Base-by-base conservation (phyloP, 331 rosid species). In the Pyrus hybrid region DNA sequence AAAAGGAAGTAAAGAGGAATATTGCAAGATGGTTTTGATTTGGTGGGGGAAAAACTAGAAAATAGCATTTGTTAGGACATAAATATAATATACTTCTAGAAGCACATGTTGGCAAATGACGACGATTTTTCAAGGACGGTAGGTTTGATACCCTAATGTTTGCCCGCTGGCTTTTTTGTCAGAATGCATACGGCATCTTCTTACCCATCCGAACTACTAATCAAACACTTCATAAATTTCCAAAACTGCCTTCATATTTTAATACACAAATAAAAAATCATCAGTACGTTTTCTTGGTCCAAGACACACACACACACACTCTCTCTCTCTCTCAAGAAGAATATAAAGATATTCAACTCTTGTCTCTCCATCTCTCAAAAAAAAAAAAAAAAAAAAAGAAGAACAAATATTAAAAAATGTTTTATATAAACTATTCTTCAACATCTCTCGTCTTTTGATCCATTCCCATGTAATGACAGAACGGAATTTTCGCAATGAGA, bases 61-160 rank as follows among this genome's bases (percentile, higher is more conserved):
- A 29, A 7, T 8, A 8, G 70, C 57, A 68, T 63, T 82, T 73
- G 66, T 74, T 75, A 80, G 56, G 80, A 4, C 22, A 63, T 63
- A 28, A 16, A 26, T 79, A 80, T 85, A 49, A 49, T 49, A 5
- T 49, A 49, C n/a, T 4, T 13, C 84, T 78, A 78, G 89, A 81
- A 80, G 80, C 65, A 80, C 73, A 68, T 63, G 10, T 16, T 14
- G 66, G 3, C 22, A 51, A 26, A 14, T 29, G n/a, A 20, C 20
- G 29, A 29, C 64, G 21, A 70, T 30, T 53, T 17, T 54, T 71
- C 21, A 79, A 82, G 92, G 93, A 83, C 87, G 89, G 88, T 85
- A 84, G 87, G 89, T 79, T 88, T 83, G 90, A 85, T 86, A 91
- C 96, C 82, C 83, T 54, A 60, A 82, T 77, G 84, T 85, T 88